phyloP scores from a whole-genome alignment of 2,329 filamentous ascomycete species.

The Fusarium sp. region DNA sequence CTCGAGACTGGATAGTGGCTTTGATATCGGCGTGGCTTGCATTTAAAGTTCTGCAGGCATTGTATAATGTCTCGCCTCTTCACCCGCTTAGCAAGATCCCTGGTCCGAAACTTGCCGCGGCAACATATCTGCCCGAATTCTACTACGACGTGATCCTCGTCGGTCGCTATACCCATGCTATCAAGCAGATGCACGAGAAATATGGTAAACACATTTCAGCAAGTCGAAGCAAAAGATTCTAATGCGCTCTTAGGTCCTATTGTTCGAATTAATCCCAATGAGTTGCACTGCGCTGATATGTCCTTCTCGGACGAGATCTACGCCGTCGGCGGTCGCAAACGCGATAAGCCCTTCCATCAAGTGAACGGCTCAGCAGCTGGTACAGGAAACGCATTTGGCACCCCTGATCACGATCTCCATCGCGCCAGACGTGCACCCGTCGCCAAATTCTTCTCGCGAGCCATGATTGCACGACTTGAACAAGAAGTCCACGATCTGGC shows the following conservation, averaged over 20 bases:
- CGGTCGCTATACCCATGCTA: constrained; percentile 17
- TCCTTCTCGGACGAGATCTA: constrained; percentile 17
- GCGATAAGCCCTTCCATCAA: constrained; percentile 13
- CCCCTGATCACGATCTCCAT: constrained; percentile 6
- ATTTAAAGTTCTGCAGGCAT: not conserved
- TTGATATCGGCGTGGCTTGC: not conserved
- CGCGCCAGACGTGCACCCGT: constrained; percentile 7
- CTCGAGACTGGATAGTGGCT: not conserved
- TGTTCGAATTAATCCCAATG: constrained; percentile 12
- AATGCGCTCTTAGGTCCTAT: not conserved
- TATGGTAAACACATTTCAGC: not conserved
- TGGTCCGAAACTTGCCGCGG: constrained; percentile 12
- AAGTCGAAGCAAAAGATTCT: accelerated
- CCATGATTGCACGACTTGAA: constrained; percentile 7
- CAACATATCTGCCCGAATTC: constrained; percentile 19
- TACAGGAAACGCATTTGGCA: constrained; percentile 1
- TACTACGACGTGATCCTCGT: constrained; percentile 20
- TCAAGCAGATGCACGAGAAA: constrained; percentile 17
- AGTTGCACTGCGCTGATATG: constrained; percentile 16
- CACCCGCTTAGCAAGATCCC: constrained; percentile 14
- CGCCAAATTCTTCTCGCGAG: constrained; percentile 14
- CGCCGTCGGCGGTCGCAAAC: constrained; percentile 18
- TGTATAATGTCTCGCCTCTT: constrained; percentile 19
- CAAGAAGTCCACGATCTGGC: constrained; percentile 5
- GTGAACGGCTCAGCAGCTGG: constrained; percentile 11